Evolutionary conservation across 2,329 filamentous ascomycete species (phyloP).

Genomic region (Fusarium sp.): DNA sequence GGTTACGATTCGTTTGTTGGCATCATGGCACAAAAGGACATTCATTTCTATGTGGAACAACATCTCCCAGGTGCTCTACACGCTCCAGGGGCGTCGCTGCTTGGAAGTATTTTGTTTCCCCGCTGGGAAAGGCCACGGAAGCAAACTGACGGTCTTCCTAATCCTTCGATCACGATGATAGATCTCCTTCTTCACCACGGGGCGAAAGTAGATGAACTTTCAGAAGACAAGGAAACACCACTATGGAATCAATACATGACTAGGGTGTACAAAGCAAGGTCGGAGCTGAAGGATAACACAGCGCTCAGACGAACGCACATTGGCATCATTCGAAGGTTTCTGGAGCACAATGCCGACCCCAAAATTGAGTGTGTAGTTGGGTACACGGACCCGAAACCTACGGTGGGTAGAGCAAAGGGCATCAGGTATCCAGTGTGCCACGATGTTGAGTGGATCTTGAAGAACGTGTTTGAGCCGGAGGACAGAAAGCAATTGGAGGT

Average conservation of each 20-base stretch:
- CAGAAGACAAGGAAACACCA: too few relatives aligned
- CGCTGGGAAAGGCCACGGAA: too few relatives aligned
- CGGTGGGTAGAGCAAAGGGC: background rate
- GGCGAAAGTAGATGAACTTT: too few relatives aligned
- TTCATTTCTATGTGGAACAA: too few relatives aligned
- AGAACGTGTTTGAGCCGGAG: background rate
- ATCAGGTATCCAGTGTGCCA: background rate
- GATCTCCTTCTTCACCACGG: too few relatives aligned
- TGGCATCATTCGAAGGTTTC: background rate
- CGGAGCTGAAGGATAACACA: background rate
- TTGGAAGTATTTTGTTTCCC: too few relatives aligned
- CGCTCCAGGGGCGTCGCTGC: too few relatives aligned
- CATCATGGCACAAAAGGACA: background rate
- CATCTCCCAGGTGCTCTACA: too few relatives aligned
- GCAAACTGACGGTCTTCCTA: too few relatives aligned
- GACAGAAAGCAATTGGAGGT: too few relatives aligned
- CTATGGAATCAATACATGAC: too few relatives aligned
- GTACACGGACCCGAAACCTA: background rate
- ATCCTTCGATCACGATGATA: too few relatives aligned
- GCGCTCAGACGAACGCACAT: background rate
- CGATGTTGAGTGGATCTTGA: background rate
- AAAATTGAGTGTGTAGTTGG: background rate
- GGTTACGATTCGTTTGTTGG: background rate
- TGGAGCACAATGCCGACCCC: background rate
- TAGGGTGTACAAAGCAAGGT: background rate